Base-by-base conservation (phyloP, 2,329 filamentous ascomycete genomes). In the Sporothrix pseudoabietina region DNA sequence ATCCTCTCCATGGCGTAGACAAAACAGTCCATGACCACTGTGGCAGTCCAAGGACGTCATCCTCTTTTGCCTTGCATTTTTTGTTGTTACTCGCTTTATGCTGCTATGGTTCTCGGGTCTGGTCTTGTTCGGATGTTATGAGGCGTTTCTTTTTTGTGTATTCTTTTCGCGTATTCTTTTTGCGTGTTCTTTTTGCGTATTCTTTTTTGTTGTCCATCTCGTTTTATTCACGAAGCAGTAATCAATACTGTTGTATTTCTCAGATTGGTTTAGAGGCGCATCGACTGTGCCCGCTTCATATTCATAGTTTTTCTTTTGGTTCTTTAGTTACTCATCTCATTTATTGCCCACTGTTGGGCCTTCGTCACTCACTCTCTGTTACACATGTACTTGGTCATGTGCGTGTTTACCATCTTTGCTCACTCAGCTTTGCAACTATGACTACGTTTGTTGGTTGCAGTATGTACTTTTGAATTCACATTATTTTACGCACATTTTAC, bases 1-100 rank as follows among this genome's bases (percentile, higher is more conserved):
- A 69, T 70, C 14, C 22, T 59, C 5, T 57, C 68, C 9, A 39
- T 70, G 35, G 49, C 68, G 6, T 70, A 52, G 35, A 5, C 22
- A 22, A 14, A 6, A 10, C 26, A 47, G 44, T 49, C n/a, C 30
- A 47, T 47, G 5, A 30, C 30, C 44, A 49, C 44, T 14, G 1
- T 49, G 14, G 7, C 16, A 3, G 52, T 41, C 7, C 7, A 7
- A 22, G 14, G 30, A 69, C 47, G 44, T 35, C 26, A 30, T 5
- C 8, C 16, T 4, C 32, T 8, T 39, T 55, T 49, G 12, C 19
- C 2, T 26, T 49, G 12, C 41, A n/a, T 16, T 57, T 30, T 69
- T 16, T 66, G 59, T 30, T 52, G 26, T 30, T 10, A 1, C 49
- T 35, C 52, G 10, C 12, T 22, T 39, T 52, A 2, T 12, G 3